Base-by-base conservation (phyloP, 345 rosid species). In the Carallia pectinifolia region DNA sequence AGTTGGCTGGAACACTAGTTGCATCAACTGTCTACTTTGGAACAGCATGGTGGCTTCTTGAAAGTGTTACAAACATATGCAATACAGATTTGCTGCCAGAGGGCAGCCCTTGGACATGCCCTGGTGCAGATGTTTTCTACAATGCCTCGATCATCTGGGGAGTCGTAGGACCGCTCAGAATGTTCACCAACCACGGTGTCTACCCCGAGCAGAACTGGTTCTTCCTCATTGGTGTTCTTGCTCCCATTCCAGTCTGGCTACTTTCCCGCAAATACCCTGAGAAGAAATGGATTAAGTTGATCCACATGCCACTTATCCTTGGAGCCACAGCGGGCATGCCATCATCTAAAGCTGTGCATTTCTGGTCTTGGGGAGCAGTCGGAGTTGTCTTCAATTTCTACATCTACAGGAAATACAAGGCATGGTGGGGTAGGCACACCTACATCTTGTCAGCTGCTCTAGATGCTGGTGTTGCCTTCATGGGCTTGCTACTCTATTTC, bases 121-220 rank as follows among this genome's bases (percentile, higher is more conserved):
- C 95, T 0, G 76, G 85, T 1, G 83, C 81, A 61, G 88, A 84
- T 15, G 92, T 89, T 7, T 93, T 93, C 83, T 90, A 89, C 89
- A 82, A 78, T 67, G 97, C 97, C 50, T 93, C 98, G 0, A 87
- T 90, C 82, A 86, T 88, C 36, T 93, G 96, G 98, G 97, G 98
- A 71, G 88, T 93, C 5, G 81, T 93, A 19, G 93, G 96, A 17
- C 96, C 96, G 0, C 77, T 74, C 61, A 79, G 90, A 63, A 88
- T 93, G 93, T 90, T 93, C 72, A 79, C 90, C 30, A 82, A 69
- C 6, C 16, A 61, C 0, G 96, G 97, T 12, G 70, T 87, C 74
- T 90, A 90, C 67, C 83, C 85, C 0, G 73, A 77, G 61, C 44
- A 86, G 83, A 89, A 88, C 76, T 93, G 91, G 92, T 88, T 89